Conservation (phyloP, 2,329 filamentous ascomycete genomes). For the Pyrenochaeta sp. region DNA sequence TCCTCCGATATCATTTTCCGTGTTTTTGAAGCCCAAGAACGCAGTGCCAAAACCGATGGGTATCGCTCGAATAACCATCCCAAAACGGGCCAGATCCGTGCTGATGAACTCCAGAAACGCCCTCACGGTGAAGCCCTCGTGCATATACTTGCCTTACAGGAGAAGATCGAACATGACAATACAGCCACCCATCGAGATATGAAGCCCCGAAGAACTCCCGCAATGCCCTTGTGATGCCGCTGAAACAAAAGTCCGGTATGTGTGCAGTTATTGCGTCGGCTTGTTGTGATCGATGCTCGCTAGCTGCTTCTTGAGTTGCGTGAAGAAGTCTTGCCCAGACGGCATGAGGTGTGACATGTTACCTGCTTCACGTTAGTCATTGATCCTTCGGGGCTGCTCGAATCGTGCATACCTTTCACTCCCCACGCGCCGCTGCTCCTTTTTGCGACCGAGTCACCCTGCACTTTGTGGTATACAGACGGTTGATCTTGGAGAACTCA, state of each 20-base stretch:
- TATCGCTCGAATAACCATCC: conserved; percentile 34
- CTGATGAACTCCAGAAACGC: conserved; percentile 37
- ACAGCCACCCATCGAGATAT: conserved; percentile 23
- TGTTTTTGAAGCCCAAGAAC: conserved; percentile 13
- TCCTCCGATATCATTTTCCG: not conserved
- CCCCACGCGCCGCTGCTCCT: conserved; percentile 52
- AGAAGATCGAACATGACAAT: conserved; percentile 19
- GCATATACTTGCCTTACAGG: conserved; percentile 23
- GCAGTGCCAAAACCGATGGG: conserved; percentile 30
- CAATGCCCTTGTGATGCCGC: conserved; percentile 47
- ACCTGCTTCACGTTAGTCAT: conserved; percentile 33
- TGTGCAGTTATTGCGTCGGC: conserved; percentile 31
- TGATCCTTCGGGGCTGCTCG: not conserved
- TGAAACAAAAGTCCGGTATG: conserved; percentile 33
- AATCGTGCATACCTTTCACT: conserved; percentile 43
- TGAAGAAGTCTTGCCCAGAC: conserved; percentile 56
- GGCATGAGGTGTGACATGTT: conserved; percentile 54
- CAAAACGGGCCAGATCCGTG: conserved; percentile 12
- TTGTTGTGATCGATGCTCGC: conserved; percentile 50
- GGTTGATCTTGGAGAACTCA: conserved; percentile 32
- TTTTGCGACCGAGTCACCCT: conserved; percentile 49
- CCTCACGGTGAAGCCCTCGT: conserved; percentile 25
- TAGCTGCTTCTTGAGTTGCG: conserved; percentile 57
- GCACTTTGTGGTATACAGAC: conserved; percentile 49
- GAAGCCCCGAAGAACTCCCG: conserved; percentile 42